Base-by-base conservation (phyloP, 176 grass and related monocot genomes). In the Hordeum marinum region DNA sequence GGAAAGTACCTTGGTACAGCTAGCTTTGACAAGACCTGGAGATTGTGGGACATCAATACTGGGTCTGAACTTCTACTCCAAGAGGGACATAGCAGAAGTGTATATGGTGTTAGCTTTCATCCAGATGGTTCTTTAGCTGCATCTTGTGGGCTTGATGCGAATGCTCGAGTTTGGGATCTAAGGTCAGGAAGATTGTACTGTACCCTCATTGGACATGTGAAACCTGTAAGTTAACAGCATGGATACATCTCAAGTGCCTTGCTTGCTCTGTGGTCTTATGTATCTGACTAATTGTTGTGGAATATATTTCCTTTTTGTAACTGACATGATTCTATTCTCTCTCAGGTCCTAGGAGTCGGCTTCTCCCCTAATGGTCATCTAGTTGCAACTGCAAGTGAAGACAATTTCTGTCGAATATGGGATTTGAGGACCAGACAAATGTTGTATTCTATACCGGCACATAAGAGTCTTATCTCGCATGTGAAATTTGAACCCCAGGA, bases 11-110 rank as follows among this genome's bases (percentile, higher is more conserved):
- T 98, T 36, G 96, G 89, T 76, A 98, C 96, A 79, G 89, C 96
- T 90, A 95, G 96, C 78, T 98, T 92, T 80, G 96, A 98, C 86
- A 98, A 95, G 84, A 98, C 96, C 18, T 98, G 96, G 96, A 90
- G 96, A 88, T 77, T 95, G 65, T 98, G 96, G 96, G 96, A 98
- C 50, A 45, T 95, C 37, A 83, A 76, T 81, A 94, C 96, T 37
- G 91, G 96, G 59, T 90, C 84, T 58, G 96, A 98, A 63, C 75
- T 98, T 76, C 86, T 98, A 73, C 92, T 98, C 40, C 96, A 98
- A 90, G 96, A 98, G 60, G 96, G 96, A 11, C 96, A 98, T 66
- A 95, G 93, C 85, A 94, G 96, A 87, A 90, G 91, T 74, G 91
- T 98, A 14, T 98, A 98, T 88, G 91, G 87, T 64, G 80, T 98